Percentiles rank a stretch among this genome's conserved stretches.
phyloP scores from a whole-genome alignment of 768 basidiomycete species.

The Suillus spraguei region DNA sequence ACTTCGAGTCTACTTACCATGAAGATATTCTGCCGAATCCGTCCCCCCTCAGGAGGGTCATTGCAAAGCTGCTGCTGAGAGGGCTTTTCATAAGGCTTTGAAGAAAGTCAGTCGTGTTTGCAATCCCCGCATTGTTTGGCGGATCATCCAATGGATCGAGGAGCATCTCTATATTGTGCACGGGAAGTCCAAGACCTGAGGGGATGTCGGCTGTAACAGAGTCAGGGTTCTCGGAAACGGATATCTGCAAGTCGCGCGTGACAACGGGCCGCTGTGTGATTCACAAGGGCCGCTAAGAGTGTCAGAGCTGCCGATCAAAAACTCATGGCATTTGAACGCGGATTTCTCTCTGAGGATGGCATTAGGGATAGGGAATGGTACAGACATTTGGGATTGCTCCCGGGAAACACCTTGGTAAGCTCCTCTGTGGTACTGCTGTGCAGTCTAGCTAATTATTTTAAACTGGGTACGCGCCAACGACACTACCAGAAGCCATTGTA shows the following conservation, averaged over 20 bases:
- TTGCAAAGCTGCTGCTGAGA: slow-evolving; percentile 49
- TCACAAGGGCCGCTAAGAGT: slow-evolving; percentile 61
- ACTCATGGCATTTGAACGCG: slow-evolving; percentile 71
- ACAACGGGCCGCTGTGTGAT: slow-evolving; percentile 38
- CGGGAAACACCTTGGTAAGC: slow-evolving; percentile 78
- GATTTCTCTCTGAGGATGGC: slow-evolving; percentile 78
- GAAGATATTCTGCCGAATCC: slow-evolving; percentile 34
- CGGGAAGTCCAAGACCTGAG: slow-evolving; percentile 8
- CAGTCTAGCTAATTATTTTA: slow-evolving; percentile 1
- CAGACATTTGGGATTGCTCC: slow-evolving; percentile 85
- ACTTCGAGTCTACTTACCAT: slow-evolving; percentile 42
- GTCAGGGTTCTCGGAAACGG: slow-evolving; percentile 1
- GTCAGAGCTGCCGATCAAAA: slow-evolving; percentile 65
- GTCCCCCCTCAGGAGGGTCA: slow-evolving; percentile 47
- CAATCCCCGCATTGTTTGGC: slow-evolving; percentile 4
- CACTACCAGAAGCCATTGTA: slow-evolving; percentile 76
- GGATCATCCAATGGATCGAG: slow-evolving; percentile 32
- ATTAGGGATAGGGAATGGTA: slow-evolving; percentile 87
- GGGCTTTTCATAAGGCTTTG: slow-evolving; percentile 50
- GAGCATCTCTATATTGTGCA: slow-evolving; percentile 13
- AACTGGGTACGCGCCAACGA: slow-evolving; percentile 82
- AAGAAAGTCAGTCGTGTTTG: slow-evolving; percentile 24
- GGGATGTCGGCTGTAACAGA: slow-evolving; percentile 8
- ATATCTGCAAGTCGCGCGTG: slow-evolving; percentile 18
- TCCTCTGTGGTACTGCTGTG: not conserved